A percentile compares a stretch with the other conserved stretches of the same genome.
phyloP scores from a whole-genome alignment of 2,329 filamentous ascomycete species.

The Exophiala spinifera region DNA sequence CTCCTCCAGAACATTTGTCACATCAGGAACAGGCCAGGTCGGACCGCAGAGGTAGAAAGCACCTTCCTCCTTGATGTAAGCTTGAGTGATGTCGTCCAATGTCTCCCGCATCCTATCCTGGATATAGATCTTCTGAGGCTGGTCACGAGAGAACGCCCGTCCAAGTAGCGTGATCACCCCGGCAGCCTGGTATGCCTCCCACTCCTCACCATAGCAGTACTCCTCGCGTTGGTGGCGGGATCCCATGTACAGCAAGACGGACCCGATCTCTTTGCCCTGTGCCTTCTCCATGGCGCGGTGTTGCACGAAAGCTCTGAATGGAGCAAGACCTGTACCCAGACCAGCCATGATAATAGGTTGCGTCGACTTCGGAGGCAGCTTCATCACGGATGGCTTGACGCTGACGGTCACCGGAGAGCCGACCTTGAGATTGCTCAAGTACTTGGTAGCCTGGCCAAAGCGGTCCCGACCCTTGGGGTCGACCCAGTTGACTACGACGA shows the following conservation, averaged over 20 bases:
- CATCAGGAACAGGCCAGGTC: conserved; percentile 97
- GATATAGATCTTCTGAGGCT: conserved; percentile 98
- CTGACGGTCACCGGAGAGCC: conserved; percentile 83
- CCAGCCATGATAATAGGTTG: conserved; percentile 98
- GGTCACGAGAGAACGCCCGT: conserved; percentile 91
- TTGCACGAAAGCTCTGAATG: conserved; percentile 98
- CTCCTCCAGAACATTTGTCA: conserved; percentile 90
- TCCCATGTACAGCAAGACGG: conserved; percentile 93
- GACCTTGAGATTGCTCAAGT: conserved; percentile 71
- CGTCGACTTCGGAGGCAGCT: conserved; percentile 81
- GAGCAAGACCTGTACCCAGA: conserved; percentile 93
- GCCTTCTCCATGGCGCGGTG: conserved; percentile 97
- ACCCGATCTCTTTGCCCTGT: conserved; percentile 91
- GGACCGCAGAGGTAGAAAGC: conserved; percentile 97
- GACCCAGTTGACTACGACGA: conserved; percentile 95
- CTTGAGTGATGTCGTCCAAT: conserved; percentile 73
- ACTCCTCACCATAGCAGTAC: conserved; percentile 98
- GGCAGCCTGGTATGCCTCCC: conserved; percentile 95
- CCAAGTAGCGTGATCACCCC: conserved; percentile 93
- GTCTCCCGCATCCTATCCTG: conserved; percentile 96
- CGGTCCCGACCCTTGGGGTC: conserved; percentile 83
- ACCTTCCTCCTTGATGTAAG: conserved; percentile 83
- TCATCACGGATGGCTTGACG: conserved; percentile 98
- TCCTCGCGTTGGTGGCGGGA: conserved; percentile 96
- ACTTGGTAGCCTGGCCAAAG: conserved; percentile 89